Base-by-base conservation (phyloP, 352 stramenopile genomes). In the Phytopythium helicoides region DNA sequence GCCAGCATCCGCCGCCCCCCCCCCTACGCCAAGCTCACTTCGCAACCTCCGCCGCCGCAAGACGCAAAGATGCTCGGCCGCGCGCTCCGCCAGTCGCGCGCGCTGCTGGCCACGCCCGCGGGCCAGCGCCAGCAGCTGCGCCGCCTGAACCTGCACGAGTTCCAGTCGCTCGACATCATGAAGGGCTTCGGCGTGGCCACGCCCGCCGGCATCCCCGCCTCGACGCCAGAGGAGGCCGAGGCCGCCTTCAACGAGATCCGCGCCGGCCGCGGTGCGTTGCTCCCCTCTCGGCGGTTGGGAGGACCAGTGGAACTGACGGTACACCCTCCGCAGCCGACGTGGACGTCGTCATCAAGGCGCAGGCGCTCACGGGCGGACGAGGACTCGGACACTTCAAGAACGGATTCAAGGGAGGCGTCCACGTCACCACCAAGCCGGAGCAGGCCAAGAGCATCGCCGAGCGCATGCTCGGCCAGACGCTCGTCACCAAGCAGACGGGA, bases 401-500 rank as follows among this genome's bases (percentile, higher is more conserved):
- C 74, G 97, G 96, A 36, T 98, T 99, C 74, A 87, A 98, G 68
- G 97, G 97, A 53, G 96, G 97, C 35, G 96, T 99, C 26, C 96
- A 99, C 76, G 97, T 99, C 82, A 94, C 96, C 59, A 97, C 86
- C 57, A 89, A 79, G 65, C 73, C 86, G 2, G 71, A 87, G 54
- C 81, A 96, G 56, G 87, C 88, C 15, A 73, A 75, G 37, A 72
- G 87, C 18, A 87, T 92, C 28, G 86, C 89, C 39, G 71, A 87
- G 60, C 94, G 95, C 67, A 96, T 95, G 86, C 68, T 98, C 26
- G 92, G 92, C 44, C 68, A 98, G 71, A 96, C 94, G 65, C 84
- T 98, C n/a, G 89, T 99, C 58, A 99, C 95, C 34, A 98, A 98
- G 73, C 95, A 98, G 76, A 96, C 92, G 36, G 85, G 84, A 28